phyloP scores from a whole-genome alignment of 2,329 filamentous ascomycete species.

The Trematosphaeria pertusa region DNA sequence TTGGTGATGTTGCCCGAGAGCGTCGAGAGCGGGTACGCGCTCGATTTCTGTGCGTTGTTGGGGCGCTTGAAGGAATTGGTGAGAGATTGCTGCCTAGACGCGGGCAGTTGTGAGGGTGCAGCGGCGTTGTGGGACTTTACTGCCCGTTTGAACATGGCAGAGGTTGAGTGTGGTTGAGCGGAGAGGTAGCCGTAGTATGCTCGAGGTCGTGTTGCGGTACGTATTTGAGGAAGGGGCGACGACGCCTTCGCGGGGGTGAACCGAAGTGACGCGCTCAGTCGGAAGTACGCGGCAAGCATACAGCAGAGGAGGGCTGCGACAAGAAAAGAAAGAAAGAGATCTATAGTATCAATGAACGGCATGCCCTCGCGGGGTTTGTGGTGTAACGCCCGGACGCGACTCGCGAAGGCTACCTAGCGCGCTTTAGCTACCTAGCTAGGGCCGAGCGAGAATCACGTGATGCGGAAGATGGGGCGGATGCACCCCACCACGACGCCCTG shows the following conservation, averaged over 20 bases:
- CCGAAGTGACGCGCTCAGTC: constrained; percentile 44
- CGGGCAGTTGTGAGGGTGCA: constrained; percentile 29
- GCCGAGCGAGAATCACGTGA: no score
- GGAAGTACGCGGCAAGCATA: constrained; percentile 43
- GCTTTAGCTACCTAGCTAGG: no score
- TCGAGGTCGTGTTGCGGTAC: constrained; percentile 15
- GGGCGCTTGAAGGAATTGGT: constrained; percentile 50
- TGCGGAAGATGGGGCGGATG: no score
- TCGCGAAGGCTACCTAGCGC: no score
- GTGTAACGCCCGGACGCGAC: constrained; percentile 24
- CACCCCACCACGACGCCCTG: no score
- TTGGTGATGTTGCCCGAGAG: constrained; percentile 43
- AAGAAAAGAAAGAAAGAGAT: constrained; percentile 33
- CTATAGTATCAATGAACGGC: constrained; percentile 28
- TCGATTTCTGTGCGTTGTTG: constrained; percentile 37
- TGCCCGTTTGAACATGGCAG: constrained; percentile 51
- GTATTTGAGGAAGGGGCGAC: constrained; percentile 29
- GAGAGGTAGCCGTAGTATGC: constrained; percentile 23
- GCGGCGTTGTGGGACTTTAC: constrained; percentile 48
- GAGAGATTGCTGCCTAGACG: constrained; percentile 39
- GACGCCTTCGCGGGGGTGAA: constrained; percentile 33
- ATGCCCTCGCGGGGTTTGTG: constrained; percentile 28
- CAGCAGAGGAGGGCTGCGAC: constrained; percentile 40
- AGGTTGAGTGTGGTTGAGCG: constrained; percentile 23
- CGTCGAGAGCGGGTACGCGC: constrained; percentile 39